These are phyloP conservation scores for Recurvomyces mirabilis DNA, from an alignment of 495 filamentous ascomycete species.

Conservation along the genomic window DNA sequence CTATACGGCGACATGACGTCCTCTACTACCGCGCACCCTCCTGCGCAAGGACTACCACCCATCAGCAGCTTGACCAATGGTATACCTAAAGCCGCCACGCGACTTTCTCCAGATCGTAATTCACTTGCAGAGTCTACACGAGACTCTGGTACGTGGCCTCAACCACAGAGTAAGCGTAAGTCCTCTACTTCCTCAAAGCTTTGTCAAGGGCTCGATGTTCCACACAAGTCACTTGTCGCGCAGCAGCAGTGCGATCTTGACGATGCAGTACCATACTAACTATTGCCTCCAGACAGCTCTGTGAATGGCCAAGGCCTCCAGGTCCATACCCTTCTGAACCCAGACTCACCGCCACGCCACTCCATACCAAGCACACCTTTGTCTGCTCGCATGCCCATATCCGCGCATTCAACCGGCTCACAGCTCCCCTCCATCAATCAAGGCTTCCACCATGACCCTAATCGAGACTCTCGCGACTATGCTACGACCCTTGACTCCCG, in stretches of 20 bases:
- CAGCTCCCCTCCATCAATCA: constrained; percentile 26
- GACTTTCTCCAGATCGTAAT: constrained; percentile 5
- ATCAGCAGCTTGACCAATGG: constrained; percentile 22
- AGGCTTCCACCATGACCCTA: constrained; percentile 26
- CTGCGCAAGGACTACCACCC: constrained; percentile 18
- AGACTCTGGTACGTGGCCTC: constrained; percentile 22
- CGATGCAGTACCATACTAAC: background rate
- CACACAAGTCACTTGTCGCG: background rate
- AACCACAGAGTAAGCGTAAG: constrained; percentile 24
- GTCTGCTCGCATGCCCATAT: constrained; percentile 26
- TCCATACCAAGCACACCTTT: constrained; percentile 31
- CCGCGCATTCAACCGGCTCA: background rate
- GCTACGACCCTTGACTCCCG: constrained; percentile 28
- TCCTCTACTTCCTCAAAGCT: too few species aligned
- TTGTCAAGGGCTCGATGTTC: too few species aligned
- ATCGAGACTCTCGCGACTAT: constrained; percentile 23
- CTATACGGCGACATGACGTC: constrained; percentile 2
- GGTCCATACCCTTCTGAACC: constrained; percentile 32
- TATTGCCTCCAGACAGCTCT: constrained; percentile 27
- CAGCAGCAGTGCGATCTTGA: background rate
- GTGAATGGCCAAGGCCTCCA: constrained; percentile 30
- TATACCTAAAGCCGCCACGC: constrained; percentile 2
- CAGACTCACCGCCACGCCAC: constrained; percentile 29
- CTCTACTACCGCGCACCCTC: background rate
- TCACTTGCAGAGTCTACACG: constrained; percentile 14